phyloP scores from a whole-genome alignment of 176 grass and related monocot genomes.

The Dendrocalamus sinicus region DNA sequence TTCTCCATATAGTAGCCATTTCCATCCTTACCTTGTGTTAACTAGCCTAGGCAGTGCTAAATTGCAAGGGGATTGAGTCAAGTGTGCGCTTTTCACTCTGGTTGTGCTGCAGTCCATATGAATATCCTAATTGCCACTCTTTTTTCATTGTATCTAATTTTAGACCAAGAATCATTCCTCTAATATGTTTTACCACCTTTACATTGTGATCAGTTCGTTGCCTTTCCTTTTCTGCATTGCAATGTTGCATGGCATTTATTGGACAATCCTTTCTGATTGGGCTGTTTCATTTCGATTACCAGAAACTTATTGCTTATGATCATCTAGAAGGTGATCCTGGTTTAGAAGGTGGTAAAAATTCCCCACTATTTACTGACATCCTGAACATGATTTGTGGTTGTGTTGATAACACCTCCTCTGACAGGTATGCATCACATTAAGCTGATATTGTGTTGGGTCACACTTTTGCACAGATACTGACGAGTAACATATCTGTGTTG shows the following conservation, averaged over 20 bases:
- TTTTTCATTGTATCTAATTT: not conserved
- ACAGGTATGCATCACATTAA: conserved; percentile 68
- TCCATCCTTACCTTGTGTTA: not conserved
- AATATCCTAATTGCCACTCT: conserved; percentile 13
- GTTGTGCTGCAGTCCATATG: conserved; percentile 21
- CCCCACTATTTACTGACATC: conserved; percentile 83
- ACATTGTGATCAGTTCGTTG: conserved; percentile 31
- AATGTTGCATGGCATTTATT: conserved; percentile 23
- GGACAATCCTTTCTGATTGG: conserved; percentile 40
- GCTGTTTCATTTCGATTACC: conserved; percentile 51
- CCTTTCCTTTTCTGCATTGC: conserved; percentile 20
- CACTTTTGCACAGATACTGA: conserved; percentile 45
- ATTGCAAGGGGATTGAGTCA: conserved; percentile 8
- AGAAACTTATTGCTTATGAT: conserved; percentile 99
- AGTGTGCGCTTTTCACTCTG: conserved; percentile 15
- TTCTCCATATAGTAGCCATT: conserved; percentile 13
- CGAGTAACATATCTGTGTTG: conserved; percentile 39
- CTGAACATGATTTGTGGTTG: conserved; percentile 87
- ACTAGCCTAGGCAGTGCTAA: conserved; percentile 23
- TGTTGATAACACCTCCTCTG: conserved; percentile 93
- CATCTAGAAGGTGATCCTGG: conserved; percentile 99
- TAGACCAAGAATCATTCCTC: not conserved
- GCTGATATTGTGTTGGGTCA: conserved; percentile 20
- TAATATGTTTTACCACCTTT: conserved; percentile 25
- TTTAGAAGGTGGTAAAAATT: conserved; percentile 91